phyloP scores from a whole-genome alignment of 2,329 filamentous ascomycete species.

The Plenodomus tracheiphilus region DNA sequence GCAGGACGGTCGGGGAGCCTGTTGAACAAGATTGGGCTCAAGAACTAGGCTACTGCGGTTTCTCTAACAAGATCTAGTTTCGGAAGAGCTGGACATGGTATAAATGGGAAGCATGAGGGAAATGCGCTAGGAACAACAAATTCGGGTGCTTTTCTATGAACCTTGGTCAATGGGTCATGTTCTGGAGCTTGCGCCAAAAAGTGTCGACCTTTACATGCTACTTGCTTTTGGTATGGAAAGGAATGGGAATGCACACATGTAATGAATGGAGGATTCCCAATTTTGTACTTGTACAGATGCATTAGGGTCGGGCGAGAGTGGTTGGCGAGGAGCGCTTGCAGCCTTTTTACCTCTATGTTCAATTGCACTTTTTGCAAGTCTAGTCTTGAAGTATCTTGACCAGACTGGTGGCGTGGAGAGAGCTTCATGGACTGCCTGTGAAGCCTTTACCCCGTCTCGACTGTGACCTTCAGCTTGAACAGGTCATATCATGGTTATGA shows the following conservation, averaged over 20 bases:
- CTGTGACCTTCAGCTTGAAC: no score
- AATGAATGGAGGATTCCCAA: slow-evolving; percentile 9
- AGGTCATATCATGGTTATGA: neutral
- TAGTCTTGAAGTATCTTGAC: neutral
- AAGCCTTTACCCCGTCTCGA: no score
- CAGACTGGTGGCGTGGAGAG: no score
- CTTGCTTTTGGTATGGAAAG: neutral
- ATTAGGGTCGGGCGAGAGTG: slow-evolving; percentile 9
- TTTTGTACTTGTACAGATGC: slow-evolving; percentile 33
- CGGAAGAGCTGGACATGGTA: neutral
- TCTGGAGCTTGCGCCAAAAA: slow-evolving; percentile 11
- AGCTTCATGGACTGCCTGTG: no score
- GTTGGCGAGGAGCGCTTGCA: neutral
- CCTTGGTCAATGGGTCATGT: neutral
- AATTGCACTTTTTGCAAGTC: neutral
- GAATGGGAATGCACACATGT: slow-evolving; percentile 18
- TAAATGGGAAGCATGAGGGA: neutral
- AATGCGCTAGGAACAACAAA: neutral
- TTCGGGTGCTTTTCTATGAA: neutral
- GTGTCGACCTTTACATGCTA: neutral
- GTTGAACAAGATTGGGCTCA: slow-evolving; percentile 59
- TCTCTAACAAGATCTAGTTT: slow-evolving; percentile 1
- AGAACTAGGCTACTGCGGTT: slow-evolving; percentile 45
- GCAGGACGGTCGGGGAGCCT: slow-evolving; percentile 49
- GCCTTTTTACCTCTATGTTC: neutral